A percentile compares a stretch with the other conserved stretches of the same genome.
Conservation (phyloP, 176 grass and related monocot species). For the Secale cereale region DNA sequence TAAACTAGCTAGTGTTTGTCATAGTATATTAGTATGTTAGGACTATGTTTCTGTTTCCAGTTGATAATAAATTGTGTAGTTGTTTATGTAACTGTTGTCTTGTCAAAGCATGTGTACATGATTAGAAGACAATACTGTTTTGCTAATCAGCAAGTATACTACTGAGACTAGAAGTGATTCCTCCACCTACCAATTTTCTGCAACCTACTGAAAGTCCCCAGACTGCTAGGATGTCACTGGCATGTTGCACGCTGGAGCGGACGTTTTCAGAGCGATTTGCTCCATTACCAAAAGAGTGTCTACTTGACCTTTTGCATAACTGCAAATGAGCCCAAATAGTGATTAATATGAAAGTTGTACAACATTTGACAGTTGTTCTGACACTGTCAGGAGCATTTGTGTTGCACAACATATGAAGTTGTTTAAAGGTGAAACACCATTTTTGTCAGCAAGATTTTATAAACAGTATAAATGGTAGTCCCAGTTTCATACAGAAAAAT, state of each 20-base stretch:
- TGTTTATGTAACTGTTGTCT: not conserved
- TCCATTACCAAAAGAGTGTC: not conserved
- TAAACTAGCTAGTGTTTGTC: not conserved
- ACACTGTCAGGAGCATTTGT: not conserved
- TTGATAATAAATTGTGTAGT: not conserved
- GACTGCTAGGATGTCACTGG: not conserved
- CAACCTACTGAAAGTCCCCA: not conserved
- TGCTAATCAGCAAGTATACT: not conserved
- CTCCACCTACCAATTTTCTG: not conserved
- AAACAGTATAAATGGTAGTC: not conserved
- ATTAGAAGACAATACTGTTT: not conserved
- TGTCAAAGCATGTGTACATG: not conserved
- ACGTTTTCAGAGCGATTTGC: constrained; percentile 4
- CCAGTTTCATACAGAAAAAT: not conserved
- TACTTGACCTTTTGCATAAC: not conserved
- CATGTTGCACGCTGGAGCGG: not conserved
- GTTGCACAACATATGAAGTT: not conserved
- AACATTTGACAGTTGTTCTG: too few species aligned
- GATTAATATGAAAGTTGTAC: too few species aligned
- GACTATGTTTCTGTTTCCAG: not conserved
- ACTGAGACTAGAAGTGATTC: not conserved
- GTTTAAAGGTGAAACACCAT: not conserved
- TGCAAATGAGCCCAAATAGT: not conserved
- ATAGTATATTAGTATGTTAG: not conserved
- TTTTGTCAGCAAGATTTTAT: not conserved